These are phyloP conservation scores for Coemansia guatemalensis DNA, from an alignment of 192 early-diverging fungal genomes.

Conservation along the genomic window DNA sequence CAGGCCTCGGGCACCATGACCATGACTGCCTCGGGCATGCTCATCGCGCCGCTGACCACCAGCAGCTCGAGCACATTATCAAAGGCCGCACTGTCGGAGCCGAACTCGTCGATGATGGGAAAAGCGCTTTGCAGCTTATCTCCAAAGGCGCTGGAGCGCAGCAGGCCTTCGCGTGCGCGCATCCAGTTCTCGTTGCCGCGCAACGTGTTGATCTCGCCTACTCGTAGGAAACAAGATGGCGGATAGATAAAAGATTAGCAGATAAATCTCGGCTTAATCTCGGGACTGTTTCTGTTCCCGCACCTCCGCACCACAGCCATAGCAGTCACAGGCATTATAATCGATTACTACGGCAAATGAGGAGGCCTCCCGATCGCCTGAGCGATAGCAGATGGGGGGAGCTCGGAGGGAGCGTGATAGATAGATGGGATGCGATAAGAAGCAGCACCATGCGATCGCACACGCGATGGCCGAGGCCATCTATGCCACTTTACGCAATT, in stretches of 20 bases:
- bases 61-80: conserved; percentile 97
- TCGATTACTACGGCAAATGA: no score
- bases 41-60: conserved; percentile 84
- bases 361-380: no score
- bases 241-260: neutral
- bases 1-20: conserved; percentile 99
- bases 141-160: conserved; percentile 81
- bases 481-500: no score
- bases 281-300: no score
- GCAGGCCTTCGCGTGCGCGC: conserved; percentile 95
- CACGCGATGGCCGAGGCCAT: no score
- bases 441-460: neutral
- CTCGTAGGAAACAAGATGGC: neutral
- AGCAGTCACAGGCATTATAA: no score
- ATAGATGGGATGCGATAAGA: conserved; percentile 1
- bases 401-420: no score
- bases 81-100: conserved; percentile 95
- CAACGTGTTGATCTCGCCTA: conserved; percentile 96
- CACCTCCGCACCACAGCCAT: no score
- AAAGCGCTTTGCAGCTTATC: conserved; percentile 74
- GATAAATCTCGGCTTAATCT: conserved; percentile 1
- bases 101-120: conserved; percentile 94
- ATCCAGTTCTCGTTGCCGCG: conserved; percentile 99
- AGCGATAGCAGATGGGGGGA: no score
- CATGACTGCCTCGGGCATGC: conserved; percentile 96